Conservation (phyloP, 176 grass and related monocot genomes). For the Eragrostis curvula region DNA sequence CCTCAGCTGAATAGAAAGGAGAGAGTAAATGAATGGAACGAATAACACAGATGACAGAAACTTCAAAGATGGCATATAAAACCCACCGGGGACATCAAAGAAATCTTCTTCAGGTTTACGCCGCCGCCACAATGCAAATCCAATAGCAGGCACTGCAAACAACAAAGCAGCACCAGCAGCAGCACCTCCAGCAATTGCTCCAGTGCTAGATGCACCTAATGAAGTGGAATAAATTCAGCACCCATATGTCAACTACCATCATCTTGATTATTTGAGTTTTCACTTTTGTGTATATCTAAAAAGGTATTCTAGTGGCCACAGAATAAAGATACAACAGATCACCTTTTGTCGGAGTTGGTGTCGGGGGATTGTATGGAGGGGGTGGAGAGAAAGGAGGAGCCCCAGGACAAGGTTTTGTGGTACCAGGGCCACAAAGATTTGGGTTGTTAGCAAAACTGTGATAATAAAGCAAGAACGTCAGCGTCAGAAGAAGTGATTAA, state of each 20-base stretch:
- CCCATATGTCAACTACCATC: conserved; percentile 21
- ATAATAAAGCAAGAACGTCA: conserved; percentile 26
- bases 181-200: conserved; percentile 78
- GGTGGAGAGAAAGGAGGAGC: conserved; percentile 82
- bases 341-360: conserved; percentile 48
- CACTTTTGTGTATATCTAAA: neutral
- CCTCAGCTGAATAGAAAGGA: conserved; percentile 68
- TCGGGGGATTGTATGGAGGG: conserved; percentile 61
- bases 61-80: neutral
- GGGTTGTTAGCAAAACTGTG: conserved; percentile 78
- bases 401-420: conserved; percentile 64
- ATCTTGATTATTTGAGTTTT: conserved; percentile 8
- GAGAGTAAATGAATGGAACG: conserved; percentile 42
- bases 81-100: conserved; percentile 84
- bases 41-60: conserved; percentile 24
- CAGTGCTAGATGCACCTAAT: conserved; percentile 57
- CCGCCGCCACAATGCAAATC: conserved; percentile 67
- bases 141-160: conserved; percentile 73
- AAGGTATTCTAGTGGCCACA: neutral
- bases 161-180: conserved; percentile 75
- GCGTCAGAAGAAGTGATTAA: conserved; percentile 23
- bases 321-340: conserved; percentile 23
- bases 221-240: conserved; percentile 4
- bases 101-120: conserved; percentile 84
- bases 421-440: conserved; percentile 71